Evolutionary conservation across 352 stramenopile genomes (phyloP), one percentile per base, ranked within the genome.

Genomic region (Globisporangium lucens): DNA sequence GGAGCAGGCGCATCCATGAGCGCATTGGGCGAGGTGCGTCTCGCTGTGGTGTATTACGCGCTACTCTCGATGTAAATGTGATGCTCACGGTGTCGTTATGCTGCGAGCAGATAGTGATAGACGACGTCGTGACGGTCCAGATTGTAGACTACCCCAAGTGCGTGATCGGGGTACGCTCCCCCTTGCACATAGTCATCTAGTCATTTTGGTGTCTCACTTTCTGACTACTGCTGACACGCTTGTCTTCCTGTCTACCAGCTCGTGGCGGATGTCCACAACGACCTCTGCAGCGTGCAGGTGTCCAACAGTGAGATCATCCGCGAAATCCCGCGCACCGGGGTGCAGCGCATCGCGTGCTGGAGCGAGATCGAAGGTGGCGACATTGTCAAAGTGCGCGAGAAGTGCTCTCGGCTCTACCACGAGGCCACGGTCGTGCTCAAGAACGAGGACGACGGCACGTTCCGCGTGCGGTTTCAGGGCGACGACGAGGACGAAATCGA

Each of bases 311-410:
- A 90, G 58, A 73, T 84, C 33, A 69, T 90, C 15, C 43, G 79
- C 6, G 62, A 68, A 1, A 76, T 90, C 41, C 61, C 69, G 15
- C 75, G 73, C 47, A 65, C 46, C n/a, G 77, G 87, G 12, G 43
- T 89, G 36, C 72, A 86, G 61, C 78, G 80, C 36, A 89, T 90
- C 60, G 79, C 80, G 35, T 80, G 75, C 20, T 90, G 82, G 82
- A 76, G 82, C 61, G 79, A 89, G 47, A 89, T 90, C 47, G 82
- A 90, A 59, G 73, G 78, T 22, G 82, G 80, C 24, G 82, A 89
- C 52, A 82, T 69, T 22, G 78, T 90, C 61, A 90, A 90, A 59
- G 82, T 88, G 61, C 86, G 82, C 73, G 82, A 90, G 60, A 66
- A 86, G 51, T 77, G 77, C 9, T 86, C 76, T 15, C 71, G 72